phyloP scores from a whole-genome alignment of 78 protist genomes.

The Planoprotostelium fungivorum region DNA sequence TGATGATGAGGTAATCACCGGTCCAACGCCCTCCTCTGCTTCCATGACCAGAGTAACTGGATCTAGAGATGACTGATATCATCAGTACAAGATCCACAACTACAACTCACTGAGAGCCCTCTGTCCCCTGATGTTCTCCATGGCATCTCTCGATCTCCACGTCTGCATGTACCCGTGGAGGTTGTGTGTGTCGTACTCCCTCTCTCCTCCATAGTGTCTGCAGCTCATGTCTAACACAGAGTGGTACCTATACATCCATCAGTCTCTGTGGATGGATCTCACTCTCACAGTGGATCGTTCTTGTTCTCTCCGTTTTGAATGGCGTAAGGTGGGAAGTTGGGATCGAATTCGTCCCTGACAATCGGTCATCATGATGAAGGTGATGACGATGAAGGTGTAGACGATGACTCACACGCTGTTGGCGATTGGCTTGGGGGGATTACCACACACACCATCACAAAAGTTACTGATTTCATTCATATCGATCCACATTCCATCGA shows the following conservation, averaged over 20 bases:
- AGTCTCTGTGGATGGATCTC: conserved; percentile 24
- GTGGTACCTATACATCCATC: no score
- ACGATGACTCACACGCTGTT: no score
- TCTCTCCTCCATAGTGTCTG: conserved; percentile 15
- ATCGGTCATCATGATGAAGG: no score
- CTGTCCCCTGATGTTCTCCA: conserved; percentile 12
- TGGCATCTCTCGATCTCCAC: conserved; percentile 45
- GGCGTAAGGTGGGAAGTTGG: not conserved
- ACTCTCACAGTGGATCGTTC: conserved; percentile 6
- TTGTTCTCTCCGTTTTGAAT: not conserved
- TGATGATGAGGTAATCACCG: not conserved
- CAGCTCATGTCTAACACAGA: no score
- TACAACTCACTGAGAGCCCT: no score
- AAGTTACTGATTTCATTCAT: conserved; percentile 79
- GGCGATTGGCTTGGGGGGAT: not conserved
- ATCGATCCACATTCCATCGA: conserved; percentile 82
- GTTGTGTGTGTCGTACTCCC: conserved; percentile 62
- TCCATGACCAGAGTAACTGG: not conserved
- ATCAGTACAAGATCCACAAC: no score
- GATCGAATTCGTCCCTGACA: not conserved
- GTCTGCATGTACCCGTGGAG: conserved; percentile 62
- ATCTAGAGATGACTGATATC: not conserved
- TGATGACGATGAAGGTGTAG: no score
- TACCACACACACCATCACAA: conserved; percentile 46
- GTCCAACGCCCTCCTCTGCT: not conserved